Conservation (phyloP, 345 rosid species). For the Trapa incisa region DNA sequence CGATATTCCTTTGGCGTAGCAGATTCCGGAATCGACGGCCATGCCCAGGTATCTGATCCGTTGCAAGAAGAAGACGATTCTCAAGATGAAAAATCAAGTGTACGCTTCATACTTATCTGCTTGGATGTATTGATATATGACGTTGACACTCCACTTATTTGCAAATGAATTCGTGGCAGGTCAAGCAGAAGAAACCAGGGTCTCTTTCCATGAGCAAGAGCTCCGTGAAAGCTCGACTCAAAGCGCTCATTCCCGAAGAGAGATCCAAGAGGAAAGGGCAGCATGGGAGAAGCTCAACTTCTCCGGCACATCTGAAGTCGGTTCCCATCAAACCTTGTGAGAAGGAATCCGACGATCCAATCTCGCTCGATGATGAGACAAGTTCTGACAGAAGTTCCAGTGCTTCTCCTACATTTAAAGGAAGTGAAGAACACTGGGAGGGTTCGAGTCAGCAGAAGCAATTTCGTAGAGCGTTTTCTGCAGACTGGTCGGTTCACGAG, state of each 20-base stretch:
- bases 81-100: not conserved
- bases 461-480: not conserved
- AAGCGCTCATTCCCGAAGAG: conserved; percentile 50
- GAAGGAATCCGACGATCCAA: not conserved
- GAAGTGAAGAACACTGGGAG: not conserved
- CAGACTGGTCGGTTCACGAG: conserved; percentile 10
- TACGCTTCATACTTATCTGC: not conserved
- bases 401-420: not conserved
- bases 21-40: not conserved
- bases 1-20: not conserved
- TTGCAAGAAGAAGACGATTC: not conserved
- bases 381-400: not conserved
- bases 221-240: conserved; percentile 46
- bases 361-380: not conserved
- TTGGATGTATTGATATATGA: not conserved
- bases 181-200: conserved; percentile 20
- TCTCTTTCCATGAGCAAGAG: not conserved
- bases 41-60: not conserved
- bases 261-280: conserved; percentile 35
- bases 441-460: not conserved
- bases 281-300: conserved; percentile 38
- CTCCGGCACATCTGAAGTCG: conserved; percentile 22
- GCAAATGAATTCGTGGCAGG: conserved; percentile 14
- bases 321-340: conserved; percentile 9
- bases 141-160: not conserved